Conservation (phyloP, 352 stramenopile species). For the Phytophthora constricta region DNA sequence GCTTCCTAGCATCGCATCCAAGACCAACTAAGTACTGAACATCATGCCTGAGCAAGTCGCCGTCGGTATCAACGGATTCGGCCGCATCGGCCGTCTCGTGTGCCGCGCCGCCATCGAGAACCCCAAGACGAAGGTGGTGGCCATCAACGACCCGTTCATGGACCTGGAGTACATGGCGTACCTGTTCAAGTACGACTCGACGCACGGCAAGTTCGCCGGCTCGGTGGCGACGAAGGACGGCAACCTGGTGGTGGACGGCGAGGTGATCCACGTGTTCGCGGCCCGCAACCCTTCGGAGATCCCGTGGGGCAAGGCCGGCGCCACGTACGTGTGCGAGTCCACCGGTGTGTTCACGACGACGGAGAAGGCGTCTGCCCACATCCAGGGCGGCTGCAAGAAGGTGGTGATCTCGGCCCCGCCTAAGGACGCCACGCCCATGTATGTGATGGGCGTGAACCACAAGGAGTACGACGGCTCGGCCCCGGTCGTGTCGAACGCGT, state of each 20-base stretch:
- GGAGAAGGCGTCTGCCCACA: constrained; percentile 93
- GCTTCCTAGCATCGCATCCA: not conserved
- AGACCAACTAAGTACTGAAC: not conserved
- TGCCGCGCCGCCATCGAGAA: constrained; percentile 90
- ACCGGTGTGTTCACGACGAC: constrained; percentile 81
- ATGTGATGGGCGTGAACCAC: constrained; percentile 99
- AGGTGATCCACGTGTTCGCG: constrained; percentile 92
- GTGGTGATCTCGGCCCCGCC: constrained; percentile 97
- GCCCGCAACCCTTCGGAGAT: constrained; percentile 95
- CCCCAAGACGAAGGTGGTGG: constrained; percentile 88
- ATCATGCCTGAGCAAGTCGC: constrained; percentile 60
- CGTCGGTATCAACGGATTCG: constrained; percentile 99
- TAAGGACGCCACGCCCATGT: constrained; percentile 96
- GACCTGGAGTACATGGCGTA: constrained; percentile 96
- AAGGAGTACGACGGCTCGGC: constrained; percentile 92
- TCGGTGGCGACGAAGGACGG: constrained; percentile 82
- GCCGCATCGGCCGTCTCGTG: constrained; percentile 97
- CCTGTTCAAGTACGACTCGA: constrained; percentile 92
- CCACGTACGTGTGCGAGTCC: constrained; percentile 95
- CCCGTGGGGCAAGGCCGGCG: constrained; percentile 88
- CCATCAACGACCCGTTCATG: constrained; percentile 96
- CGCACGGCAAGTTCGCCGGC: constrained; percentile 90
- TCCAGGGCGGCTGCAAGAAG: constrained; percentile 94
- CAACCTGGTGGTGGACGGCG: constrained; percentile 92
- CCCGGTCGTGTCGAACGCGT: constrained; percentile 98